Evolutionary conservation across 768 basidiomycete genomes (phyloP).

Genomic region (Tephrocybe sp.): DNA sequence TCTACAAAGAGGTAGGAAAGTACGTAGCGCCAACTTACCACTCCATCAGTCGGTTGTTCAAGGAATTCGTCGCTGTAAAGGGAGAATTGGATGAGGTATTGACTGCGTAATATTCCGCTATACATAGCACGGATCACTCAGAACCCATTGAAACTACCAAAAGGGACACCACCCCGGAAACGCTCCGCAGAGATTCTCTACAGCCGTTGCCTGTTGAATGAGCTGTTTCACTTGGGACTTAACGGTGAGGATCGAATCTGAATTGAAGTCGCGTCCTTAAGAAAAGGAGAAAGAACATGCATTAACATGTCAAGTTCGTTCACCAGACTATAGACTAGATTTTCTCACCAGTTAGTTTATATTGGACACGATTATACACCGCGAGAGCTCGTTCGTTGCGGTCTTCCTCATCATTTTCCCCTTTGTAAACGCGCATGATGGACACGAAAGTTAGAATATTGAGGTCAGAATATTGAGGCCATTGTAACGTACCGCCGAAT

Average conservation of each 20-base stretch:
- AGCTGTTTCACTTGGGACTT: constrained; percentile 86
- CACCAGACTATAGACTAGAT: too few relatives aligned
- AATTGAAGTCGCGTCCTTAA: constrained; percentile 89
- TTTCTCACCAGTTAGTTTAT: constrained; percentile 84
- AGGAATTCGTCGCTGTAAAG: too few relatives aligned
- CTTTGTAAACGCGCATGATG: too few relatives aligned
- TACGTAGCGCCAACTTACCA: too few relatives aligned
- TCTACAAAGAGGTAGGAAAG: too few relatives aligned
- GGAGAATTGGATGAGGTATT: too few relatives aligned
- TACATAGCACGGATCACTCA: too few relatives aligned
- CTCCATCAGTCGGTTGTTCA: too few relatives aligned
- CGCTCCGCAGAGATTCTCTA: constrained; percentile 95
- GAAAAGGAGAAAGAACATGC: neutral
- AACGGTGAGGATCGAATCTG: constrained; percentile 69
- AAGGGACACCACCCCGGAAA: constrained; percentile 95
- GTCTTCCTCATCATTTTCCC: constrained; percentile 72
- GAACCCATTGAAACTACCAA: constrained; percentile 63
- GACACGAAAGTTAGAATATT: too few relatives aligned
- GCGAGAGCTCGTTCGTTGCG: constrained; percentile 87
- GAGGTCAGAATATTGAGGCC: neutral
- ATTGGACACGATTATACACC: constrained; percentile 91
- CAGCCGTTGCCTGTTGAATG: constrained; percentile 86
- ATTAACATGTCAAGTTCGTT: too few relatives aligned
- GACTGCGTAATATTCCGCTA: too few relatives aligned
- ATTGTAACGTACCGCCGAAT: constrained; percentile 69